A percentile compares a stretch with the other conserved stretches of the same genome.
Conservation (phyloP, 371 early-diverging fungal species). For the Circinella umbellata region DNA sequence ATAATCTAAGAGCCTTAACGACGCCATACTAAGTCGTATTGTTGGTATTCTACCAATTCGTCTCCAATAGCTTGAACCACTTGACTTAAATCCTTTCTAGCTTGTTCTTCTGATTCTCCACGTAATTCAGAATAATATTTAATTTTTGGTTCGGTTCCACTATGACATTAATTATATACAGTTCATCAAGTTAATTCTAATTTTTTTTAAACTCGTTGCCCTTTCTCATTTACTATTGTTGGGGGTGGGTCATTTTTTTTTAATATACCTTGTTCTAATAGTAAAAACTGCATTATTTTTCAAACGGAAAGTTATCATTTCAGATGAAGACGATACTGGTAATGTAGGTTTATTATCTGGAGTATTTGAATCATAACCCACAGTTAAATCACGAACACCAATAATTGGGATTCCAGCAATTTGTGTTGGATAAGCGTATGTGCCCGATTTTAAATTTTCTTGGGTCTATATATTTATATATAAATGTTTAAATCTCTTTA, state of each 20-base stretch:
- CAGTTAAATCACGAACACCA: conserved; percentile 86
- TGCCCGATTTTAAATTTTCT: conserved; percentile 27
- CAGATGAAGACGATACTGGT: conserved; percentile 80
- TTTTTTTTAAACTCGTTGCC: neutral
- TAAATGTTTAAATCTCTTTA: neutral
- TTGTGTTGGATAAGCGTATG: conserved; percentile 71
- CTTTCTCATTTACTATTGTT: neutral
- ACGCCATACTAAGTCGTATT: conserved; percentile 47
- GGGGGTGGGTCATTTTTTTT: neutral
- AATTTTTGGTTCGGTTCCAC: conserved; percentile 96
- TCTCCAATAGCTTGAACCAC: conserved; percentile 62
- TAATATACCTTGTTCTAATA: conserved; percentile 67
- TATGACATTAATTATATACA: neutral
- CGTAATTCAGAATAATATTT: conserved; percentile 92
- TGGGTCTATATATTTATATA: neutral
- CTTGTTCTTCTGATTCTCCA: conserved; percentile 57
- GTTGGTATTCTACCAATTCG: conserved; percentile 60
- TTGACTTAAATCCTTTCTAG: conserved; percentile 44
- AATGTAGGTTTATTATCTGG: conserved; percentile 70
- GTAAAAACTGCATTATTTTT: conserved; percentile 78
- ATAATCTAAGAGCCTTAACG: neutral
- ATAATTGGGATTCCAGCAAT: conserved; percentile 74
- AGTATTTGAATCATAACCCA: conserved; percentile 82
- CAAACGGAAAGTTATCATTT: conserved; percentile 92
- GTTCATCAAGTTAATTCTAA: neutral